Evolutionary conservation across 768 basidiomycete genomes (phyloP).

Genomic region (Leccinum subgranulosum): DNA sequence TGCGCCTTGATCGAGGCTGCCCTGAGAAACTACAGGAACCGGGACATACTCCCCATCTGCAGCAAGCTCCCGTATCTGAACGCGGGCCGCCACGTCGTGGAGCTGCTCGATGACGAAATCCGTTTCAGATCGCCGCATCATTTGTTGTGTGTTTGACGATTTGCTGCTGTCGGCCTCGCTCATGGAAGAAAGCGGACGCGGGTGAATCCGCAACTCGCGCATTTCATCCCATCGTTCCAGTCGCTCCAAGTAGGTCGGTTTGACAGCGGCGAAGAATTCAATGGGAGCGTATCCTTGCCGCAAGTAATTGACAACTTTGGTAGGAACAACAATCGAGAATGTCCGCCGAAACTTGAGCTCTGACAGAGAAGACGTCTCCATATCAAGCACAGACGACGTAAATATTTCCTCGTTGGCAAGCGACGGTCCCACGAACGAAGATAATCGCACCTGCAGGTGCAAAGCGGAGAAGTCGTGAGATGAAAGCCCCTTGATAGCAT

Average conservation of each 20-base stretch:
- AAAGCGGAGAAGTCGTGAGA: conserved; percentile 85
- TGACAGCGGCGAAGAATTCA: conserved; percentile 85
- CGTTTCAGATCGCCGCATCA: conserved; percentile 89
- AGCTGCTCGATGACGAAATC: conserved; percentile 85
- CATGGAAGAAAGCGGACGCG: conserved; percentile 32
- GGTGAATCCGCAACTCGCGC: conserved; percentile 66
- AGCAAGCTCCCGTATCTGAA: conserved; percentile 84
- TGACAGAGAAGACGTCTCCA: conserved; percentile 66
- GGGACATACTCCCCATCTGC: conserved; percentile 82
- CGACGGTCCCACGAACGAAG: conserved; percentile 77
- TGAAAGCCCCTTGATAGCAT: conserved; percentile 84
- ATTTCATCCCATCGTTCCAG: conserved; percentile 93
- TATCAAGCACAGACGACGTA: conserved; percentile 69
- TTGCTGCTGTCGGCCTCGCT: conserved; percentile 35
- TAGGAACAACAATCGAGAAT: conserved; percentile 73
- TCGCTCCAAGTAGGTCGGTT: conserved; percentile 80
- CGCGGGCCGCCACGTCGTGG: conserved; percentile 88
- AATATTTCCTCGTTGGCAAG: conserved; percentile 77
- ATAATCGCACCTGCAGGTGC: conserved; percentile 85
- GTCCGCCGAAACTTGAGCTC: conserved; percentile 82
- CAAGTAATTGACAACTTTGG: conserved; percentile 70
- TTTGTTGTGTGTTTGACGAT: conserved; percentile 50
- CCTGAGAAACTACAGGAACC: conserved; percentile 76
- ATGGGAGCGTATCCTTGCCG: conserved; percentile 78
- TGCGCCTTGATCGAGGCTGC: conserved; percentile 74